Base-by-base conservation (phyloP, 306 rosid genomes). In the Herpetospermum pedunculosum region DNA sequence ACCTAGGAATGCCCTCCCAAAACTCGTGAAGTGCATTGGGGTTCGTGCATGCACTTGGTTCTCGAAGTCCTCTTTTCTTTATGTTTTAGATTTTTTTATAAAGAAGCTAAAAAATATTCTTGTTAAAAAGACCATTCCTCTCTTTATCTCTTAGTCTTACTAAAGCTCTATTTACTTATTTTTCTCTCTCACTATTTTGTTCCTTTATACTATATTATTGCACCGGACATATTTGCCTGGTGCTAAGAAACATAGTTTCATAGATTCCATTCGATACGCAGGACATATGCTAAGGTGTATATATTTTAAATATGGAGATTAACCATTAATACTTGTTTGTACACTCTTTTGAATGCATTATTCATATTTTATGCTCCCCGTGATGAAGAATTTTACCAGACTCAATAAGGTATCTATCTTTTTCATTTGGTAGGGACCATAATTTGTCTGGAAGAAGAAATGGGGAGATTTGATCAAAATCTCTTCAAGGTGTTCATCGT, bases 401-500 rank as follows among this genome's bases (percentile, higher is more conserved):
- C 32, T 38, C 4, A 64, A 7, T 64, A 37, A 64, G 71, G 71
- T 10, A 38, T 38, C 71, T 64, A 64, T 38, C 49, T 19, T 19
- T 4, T 38, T 64, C 26, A 37, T 38, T 37, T n/a, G 71, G 18
- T 64, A 64, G 71, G 16, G 71, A 1, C 48, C 30, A 40, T 38
- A 35, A 64, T 13, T 34, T 68, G 54, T 43, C 73, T 68, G 73
- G 78, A 23, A 68, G 8, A 69, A 2, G 2, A 69, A 46, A 25
- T 41, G 8, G 38, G 38, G 40, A 44, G 74, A 16, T 69, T 69
- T 44, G 25, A 69, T 15, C 55, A 44, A 68, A 69, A 40, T 79
- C 84, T 78, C 87, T 75, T 75, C 43, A 38, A 79, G 87, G 85
- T 77, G 83, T 85, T 46, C 83, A 82, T 75, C 79, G 78, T 79